phyloP scores from a whole-genome alignment of 768 basidiomycete species.

The Mycena albidolilacea region DNA sequence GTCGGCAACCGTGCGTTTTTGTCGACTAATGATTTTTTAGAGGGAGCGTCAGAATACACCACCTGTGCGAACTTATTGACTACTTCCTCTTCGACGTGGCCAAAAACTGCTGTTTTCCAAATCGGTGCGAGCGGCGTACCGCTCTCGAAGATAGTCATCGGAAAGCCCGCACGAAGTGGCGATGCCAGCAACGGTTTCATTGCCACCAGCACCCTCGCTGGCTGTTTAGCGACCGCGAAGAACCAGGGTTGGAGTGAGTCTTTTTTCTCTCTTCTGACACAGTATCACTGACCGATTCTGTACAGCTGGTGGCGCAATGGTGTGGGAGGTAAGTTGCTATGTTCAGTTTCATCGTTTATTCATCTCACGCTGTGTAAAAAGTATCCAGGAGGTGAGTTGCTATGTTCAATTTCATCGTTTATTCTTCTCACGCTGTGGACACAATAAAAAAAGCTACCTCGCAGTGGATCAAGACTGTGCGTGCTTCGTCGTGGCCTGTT shows the following conservation, averaged over 20 bases:
- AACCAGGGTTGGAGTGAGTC: conserved; percentile 36
- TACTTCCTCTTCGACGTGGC: conserved; percentile 62
- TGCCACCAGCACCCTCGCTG: conserved; percentile 37
- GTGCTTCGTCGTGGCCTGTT: conserved; percentile 42
- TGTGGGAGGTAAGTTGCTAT: conserved; percentile 33
- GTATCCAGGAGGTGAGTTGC: conserved; percentile 22
- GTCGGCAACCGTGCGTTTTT: neutral
- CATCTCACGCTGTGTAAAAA: neutral
- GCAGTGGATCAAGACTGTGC: conserved; percentile 47
- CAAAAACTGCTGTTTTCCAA: conserved; percentile 60
- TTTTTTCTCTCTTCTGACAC: neutral
- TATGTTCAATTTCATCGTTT: neutral
- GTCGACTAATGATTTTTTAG: conserved; percentile 4
- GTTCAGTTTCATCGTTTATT: neutral
- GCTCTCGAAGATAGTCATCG: conserved; percentile 70
- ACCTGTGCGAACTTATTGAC: conserved; percentile 73
- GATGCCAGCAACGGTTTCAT: conserved; percentile 55
- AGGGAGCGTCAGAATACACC: conserved; percentile 76
- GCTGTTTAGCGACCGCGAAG: conserved; percentile 42
- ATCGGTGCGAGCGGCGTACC: conserved; percentile 61
- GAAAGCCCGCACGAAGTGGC: conserved; percentile 63
- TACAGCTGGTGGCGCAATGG: conserved; percentile 39
- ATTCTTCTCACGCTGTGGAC: neutral
- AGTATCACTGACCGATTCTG: neutral
- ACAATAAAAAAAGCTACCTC: conserved; percentile 35